A percentile compares a stretch with the other conserved stretches of the same genome.
phyloP scores from a whole-genome alignment of 2,329 filamentous ascomycete genomes.

The Corynespora cassiicola region DNA sequence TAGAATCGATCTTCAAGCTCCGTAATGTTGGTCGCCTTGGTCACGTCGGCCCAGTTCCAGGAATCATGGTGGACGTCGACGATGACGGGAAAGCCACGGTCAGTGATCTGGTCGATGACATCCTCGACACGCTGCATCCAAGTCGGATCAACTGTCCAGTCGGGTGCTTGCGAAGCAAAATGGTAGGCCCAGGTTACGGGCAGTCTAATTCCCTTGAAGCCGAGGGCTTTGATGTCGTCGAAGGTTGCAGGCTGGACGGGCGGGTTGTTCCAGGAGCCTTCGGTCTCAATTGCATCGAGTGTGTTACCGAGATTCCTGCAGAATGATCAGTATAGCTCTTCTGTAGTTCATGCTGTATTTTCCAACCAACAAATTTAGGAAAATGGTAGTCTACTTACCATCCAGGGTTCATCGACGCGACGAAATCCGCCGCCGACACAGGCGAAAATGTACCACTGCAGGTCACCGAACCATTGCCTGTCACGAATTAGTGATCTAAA shows the following conservation, averaged over 20 bases:
- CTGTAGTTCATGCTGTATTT: no score
- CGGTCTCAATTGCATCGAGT: conserved; percentile 62
- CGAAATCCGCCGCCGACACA: conserved; percentile 55
- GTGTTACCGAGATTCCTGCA: conserved; percentile 69
- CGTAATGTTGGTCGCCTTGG: conserved; percentile 54
- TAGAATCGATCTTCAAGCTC: conserved; percentile 64
- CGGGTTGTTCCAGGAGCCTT: conserved; percentile 66
- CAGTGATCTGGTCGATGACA: conserved; percentile 63
- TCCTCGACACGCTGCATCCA: conserved; percentile 66
- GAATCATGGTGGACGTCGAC: conserved; percentile 68
- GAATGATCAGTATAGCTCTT: no score
- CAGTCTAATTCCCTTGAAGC: conserved; percentile 65
- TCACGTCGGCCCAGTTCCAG: conserved; percentile 65
- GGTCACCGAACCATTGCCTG: no score
- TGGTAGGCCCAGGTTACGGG: conserved; percentile 68
- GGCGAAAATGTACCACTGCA: conserved; percentile 54
- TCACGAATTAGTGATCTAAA: no score
- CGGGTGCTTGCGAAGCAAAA: conserved; percentile 57
- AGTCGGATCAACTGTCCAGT: conserved; percentile 60
- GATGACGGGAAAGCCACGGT: conserved; percentile 59
- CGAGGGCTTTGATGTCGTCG: conserved; percentile 58
- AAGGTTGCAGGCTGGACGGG: conserved; percentile 59
- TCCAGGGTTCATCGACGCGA: conserved; percentile 59
- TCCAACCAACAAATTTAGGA: no score
- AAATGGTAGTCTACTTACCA: no score